Evolutionary conservation across 2,329 filamentous ascomycete species (phyloP).

Genomic region (Apiospora koreana): DNA sequence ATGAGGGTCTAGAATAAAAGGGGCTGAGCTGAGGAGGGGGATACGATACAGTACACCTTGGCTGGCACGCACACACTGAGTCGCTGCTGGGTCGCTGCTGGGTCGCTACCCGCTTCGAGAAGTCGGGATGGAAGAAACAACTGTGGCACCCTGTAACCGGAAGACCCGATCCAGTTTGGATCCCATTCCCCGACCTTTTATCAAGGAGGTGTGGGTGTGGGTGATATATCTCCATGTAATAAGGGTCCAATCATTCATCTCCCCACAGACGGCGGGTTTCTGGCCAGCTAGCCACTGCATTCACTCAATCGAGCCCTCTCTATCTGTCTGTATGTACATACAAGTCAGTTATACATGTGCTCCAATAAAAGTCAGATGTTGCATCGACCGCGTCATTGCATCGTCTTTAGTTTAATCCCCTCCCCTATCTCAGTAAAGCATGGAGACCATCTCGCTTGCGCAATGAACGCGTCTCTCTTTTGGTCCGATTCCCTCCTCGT

Average conservation of each 20-base stretch:
- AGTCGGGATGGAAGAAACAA: not conserved
- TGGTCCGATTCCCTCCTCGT: not conserved
- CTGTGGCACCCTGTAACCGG: not conserved
- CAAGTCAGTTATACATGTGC: not conserved
- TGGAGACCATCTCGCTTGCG: not conserved
- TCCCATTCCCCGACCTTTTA: not conserved
- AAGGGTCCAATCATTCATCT: not conserved
- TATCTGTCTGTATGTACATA: not conserved
- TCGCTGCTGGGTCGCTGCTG: not conserved
- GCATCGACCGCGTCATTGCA: not conserved
- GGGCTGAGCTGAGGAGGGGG: not conserved
- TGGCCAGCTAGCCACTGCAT: not conserved
- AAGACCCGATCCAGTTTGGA: not conserved
- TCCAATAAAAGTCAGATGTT: not conserved
- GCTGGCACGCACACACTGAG: not conserved
- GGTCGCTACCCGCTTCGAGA: constrained; percentile 4
- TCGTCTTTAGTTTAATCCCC: not conserved
- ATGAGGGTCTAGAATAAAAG: not conserved
- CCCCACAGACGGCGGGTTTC: not conserved
- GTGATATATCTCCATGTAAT: not conserved
- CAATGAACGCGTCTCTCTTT: constrained; percentile 3
- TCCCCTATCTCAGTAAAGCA: not conserved
- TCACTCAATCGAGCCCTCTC: not conserved
- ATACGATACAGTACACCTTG: not conserved
- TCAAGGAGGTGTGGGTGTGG: not conserved